Evolutionary conservation across 140 eudicot species (phyloP), one percentile per base, ranked within the genome.

Genomic region (Stevia rebaudiana): DNA sequence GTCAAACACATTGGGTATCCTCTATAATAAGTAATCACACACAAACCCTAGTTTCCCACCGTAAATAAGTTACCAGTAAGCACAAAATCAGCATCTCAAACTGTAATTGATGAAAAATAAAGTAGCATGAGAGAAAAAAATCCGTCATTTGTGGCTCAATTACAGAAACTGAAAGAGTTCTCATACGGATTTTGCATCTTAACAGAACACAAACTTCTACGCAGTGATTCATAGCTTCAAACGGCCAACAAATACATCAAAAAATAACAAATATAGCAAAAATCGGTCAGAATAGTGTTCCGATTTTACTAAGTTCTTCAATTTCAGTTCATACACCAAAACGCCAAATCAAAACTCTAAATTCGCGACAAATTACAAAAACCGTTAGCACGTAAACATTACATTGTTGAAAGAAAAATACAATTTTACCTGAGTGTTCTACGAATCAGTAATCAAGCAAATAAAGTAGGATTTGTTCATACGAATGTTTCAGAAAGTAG

Each of bases 21-120:
- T 42, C 8, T 11, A 13, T 42, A 42, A 42, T 11, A 11, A 16
- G 53, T 5, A 48, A 48, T 58, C 31, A 36, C 17, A 17, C 16
- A 58, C 39, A 50, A 67, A 67, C 73, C 73, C 63, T 51, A 53
- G 53, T 39, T 52, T 67, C 53, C 63, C 13, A 60, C 49, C 11
- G 9, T 59, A 47, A 59, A 59, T 23, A 22, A 50, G 13, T 11
- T 23, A 25, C 60, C 31, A 25, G 17, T 51, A 51, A 23, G 58
- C 64, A 17, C 46, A 16, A 18, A 60, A 60, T 60, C 66, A 39
- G 49, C 66, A 60, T 36, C 11, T 60, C 66, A 60, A 36, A 16
- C 11, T 16, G 62, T 30, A 12, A 28, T 6, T 28, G 7, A 31
- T 15, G 6, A n/a, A 8, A 22, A 12, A 40, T 0, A 18, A 3